phyloP scores from a whole-genome alignment of 208 protist genomes.

The Crithidia bombi region DNA sequence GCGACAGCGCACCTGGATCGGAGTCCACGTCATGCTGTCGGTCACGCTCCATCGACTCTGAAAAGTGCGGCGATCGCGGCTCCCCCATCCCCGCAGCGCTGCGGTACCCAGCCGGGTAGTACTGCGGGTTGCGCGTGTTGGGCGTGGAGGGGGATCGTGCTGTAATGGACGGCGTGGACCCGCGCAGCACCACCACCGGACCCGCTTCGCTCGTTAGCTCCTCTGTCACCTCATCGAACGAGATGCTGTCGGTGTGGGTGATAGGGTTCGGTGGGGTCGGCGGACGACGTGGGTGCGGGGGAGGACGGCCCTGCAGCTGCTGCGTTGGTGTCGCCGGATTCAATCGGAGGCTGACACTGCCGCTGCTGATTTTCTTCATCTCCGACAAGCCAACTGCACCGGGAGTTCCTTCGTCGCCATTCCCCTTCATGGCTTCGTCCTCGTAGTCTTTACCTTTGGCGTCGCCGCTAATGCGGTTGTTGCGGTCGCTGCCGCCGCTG shows the following conservation, averaged over 20 bases:
- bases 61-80: not conserved
- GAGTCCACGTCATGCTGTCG: not conserved
- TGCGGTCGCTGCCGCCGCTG: not conserved
- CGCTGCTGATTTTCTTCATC: not conserved
- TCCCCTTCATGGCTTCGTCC: not conserved
- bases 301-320: constrained; percentile 26
- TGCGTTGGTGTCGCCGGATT: not conserved
- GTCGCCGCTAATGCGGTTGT: too few relatives aligned
- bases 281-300: constrained; percentile 23
- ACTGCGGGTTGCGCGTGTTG: constrained; percentile 20
- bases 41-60: not conserved
- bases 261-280: constrained; percentile 33
- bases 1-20: constrained; percentile 11
- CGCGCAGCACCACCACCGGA: constrained; percentile 35
- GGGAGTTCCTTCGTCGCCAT: not conserved
- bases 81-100: not conserved
- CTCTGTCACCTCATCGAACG: constrained; percentile 39
- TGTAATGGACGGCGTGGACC: constrained; percentile 19
- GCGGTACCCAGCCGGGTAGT: constrained; percentile 16
- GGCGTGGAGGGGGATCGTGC: constrained; percentile 17
- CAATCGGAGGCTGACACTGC: not conserved
- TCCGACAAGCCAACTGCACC: not conserved
- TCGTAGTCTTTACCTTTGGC: not conserved
- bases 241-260: constrained; percentile 41
- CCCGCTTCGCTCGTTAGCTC: constrained; percentile 36